phyloP scores from a whole-genome alignment of 108 stramenopile genomes.

The Pseudonitzschia multiseries region DNA sequence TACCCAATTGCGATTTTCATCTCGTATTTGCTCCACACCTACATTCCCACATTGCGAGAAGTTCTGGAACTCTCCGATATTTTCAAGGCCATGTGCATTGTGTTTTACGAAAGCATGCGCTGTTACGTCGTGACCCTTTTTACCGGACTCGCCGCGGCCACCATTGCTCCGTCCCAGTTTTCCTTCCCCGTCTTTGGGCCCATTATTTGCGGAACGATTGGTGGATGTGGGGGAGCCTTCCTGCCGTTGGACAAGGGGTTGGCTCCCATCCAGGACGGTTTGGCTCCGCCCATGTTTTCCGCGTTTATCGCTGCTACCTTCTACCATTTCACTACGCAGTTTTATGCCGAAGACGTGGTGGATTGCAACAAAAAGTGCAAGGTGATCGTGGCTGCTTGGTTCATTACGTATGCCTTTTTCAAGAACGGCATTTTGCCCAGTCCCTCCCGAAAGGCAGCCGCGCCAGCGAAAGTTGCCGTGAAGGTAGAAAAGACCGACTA shows the following conservation, averaged over 20 bases:
- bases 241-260: slow-evolving; percentile 87
- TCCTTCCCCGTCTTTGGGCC: slow-evolving; percentile 85
- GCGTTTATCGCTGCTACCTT: slow-evolving; percentile 75
- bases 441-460: background rate
- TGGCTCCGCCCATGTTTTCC: slow-evolving; percentile 74
- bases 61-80: slow-evolving; percentile 54
- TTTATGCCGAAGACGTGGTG: slow-evolving; percentile 52
- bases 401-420: slow-evolving; percentile 59
- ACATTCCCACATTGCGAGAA: slow-evolving; percentile 78
- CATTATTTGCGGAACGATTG: slow-evolving; percentile 86
- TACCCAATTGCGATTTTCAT: slow-evolving; percentile 76
- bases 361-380: slow-evolving; percentile 66
- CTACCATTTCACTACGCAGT: slow-evolving; percentile 68
- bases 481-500: slow-evolving; percentile 9
- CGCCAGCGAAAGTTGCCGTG: background rate
- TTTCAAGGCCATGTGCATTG: slow-evolving; percentile 53
- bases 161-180: slow-evolving; percentile 72
- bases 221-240: slow-evolving; percentile 89
- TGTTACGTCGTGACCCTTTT: slow-evolving; percentile 76
- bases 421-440: background rate
- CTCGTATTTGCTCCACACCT: slow-evolving; percentile 70
- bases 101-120: slow-evolving; percentile 71
- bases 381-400: slow-evolving; percentile 68
- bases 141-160: slow-evolving; percentile 51
- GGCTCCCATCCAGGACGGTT: slow-evolving; percentile 74